Percentiles rank a stretch among this genome's conserved stretches.
Evolutionary conservation across 306 rosid genomes (phyloP).

Genomic region (Dryas octopetala): DNA sequence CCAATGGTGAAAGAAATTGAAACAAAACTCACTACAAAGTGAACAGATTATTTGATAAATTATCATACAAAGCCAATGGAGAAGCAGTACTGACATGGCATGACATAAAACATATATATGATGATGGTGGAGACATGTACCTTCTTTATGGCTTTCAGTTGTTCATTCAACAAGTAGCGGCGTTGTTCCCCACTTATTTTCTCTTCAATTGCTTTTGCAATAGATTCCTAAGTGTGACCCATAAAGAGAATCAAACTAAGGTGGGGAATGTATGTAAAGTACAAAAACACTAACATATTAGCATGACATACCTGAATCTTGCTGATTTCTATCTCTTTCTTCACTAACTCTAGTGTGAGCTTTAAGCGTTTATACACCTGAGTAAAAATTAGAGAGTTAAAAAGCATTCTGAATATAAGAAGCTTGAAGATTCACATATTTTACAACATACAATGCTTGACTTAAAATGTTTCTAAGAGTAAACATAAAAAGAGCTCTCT

Average conservation of each 20-base stretch:
- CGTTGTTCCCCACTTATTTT: constrained; percentile 99
- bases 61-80: background rate
- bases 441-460: background rate
- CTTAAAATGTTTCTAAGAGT: background rate
- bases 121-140: constrained; percentile 31
- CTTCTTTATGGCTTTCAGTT: constrained; percentile 99
- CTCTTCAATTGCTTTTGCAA: constrained; percentile 99
- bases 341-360: constrained; percentile 88
- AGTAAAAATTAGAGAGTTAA: constrained; percentile 20
- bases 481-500: constrained; percentile 13
- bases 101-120: background rate
- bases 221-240: constrained; percentile 61
- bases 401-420: constrained; percentile 19
- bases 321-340: constrained; percentile 99
- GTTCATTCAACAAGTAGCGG: constrained; percentile 90
- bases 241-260: constrained; percentile 24
- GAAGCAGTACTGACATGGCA: constrained; percentile 14
- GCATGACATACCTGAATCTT: constrained; percentile 76
- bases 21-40: background rate
- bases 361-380: constrained; percentile 89
- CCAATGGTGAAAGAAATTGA: constrained; percentile 18
- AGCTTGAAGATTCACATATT: constrained; percentile 17
- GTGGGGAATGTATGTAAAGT: constrained; percentile 9
- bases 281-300: background rate
- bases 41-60: background rate